Evolutionary conservation across 2,329 filamentous ascomycete species (phyloP), one percentile per base, ranked within the genome.

Genomic region (Juglanconis oblonga): DNA sequence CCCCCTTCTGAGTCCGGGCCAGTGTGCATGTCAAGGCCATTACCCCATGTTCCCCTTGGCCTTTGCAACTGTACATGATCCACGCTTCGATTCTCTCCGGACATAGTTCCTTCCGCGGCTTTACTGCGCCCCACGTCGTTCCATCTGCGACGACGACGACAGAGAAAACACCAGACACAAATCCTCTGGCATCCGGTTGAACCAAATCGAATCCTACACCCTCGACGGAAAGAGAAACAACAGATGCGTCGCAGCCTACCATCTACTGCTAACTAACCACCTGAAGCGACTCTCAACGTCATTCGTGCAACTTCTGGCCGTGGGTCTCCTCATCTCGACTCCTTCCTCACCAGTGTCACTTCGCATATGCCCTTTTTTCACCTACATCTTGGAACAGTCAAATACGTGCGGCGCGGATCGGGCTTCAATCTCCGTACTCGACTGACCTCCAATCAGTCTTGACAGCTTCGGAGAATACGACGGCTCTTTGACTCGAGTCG

Each of bases 311-410:
- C 7, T 14, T 33, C 32, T 53, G 24, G 3, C 29, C 17, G 45
- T 56, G 45, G 45, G 45, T 49, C 35, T 17, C 54, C 24, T 32
- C 35, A 13, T 45, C 11, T 36, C 45, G 44, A 32, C 33, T 42
- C 35, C 29, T 42, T 29, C 17, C 11, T 42, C 29, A 17, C 24
- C 44, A 38, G 11, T 32, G 42, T n/a, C 31, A 45, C 35, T 14
- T 44, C 10, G 14, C 40, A 4, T 13, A 6, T 44, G 40, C 14
- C 8, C 40, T 6, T 13, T 44, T 6, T 44, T 13, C 8, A 13
- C 55, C 38, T 52, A 29, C 24, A 24, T 24, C 36, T 45, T 57
- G 55, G 47, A 49, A 55, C 33, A 59, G 45, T 49, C 40, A 44
- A 5, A 13, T 24, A 24, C 24, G 24, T 24, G 24, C 24, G 24